Evolutionary conservation across 768 basidiomycete genomes (phyloP).

Genomic region (Cystobasidiopsis lactophilus): DNA sequence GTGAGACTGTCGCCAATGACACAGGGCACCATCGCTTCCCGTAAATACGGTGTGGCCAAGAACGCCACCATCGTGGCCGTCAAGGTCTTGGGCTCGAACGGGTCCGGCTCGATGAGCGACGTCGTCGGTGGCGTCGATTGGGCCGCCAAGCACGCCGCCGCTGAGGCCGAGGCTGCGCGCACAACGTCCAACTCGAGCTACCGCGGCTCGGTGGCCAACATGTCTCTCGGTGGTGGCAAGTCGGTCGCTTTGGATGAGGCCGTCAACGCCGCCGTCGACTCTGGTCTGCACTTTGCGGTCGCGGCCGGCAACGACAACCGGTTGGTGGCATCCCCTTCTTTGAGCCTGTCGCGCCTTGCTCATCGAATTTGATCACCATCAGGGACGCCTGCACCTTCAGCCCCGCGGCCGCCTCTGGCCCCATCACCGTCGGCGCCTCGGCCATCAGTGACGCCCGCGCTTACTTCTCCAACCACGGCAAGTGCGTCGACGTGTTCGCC

Average conservation of each 20-base stretch:
- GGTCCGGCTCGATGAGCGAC: conserved; percentile 84
- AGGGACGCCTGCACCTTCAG: conserved; percentile 80
- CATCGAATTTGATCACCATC: conserved; percentile 24
- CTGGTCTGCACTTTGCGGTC: conserved; percentile 85
- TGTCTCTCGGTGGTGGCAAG: conserved; percentile 94
- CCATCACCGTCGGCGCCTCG: conserved; percentile 81
- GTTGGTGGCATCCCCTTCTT: not conserved
- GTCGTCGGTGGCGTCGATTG: conserved; percentile 71
- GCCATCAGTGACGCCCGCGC: conserved; percentile 28
- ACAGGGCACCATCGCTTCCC: conserved; percentile 57
- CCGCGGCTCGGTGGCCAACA: conserved; percentile 44
- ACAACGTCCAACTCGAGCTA: conserved; percentile 20
- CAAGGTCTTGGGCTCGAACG: conserved; percentile 74
- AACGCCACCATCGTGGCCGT: conserved; percentile 68
- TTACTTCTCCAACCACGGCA: conserved; percentile 56
- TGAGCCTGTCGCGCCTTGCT: too few relatives aligned
- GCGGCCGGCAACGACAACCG: conserved; percentile 49
- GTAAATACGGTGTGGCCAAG: conserved; percentile 90
- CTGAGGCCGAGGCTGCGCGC: conserved; percentile 35
- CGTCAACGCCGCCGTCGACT: conserved; percentile 61
- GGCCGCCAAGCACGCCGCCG: conserved; percentile 39
- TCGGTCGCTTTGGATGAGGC: conserved; percentile 58
- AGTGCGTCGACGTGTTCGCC: conserved; percentile 53
- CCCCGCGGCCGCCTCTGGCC: conserved; percentile 67
- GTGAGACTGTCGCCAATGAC: too few relatives aligned